phyloP scores from a whole-genome alignment of 2,329 filamentous ascomycete species.

The Alternaria panax region DNA sequence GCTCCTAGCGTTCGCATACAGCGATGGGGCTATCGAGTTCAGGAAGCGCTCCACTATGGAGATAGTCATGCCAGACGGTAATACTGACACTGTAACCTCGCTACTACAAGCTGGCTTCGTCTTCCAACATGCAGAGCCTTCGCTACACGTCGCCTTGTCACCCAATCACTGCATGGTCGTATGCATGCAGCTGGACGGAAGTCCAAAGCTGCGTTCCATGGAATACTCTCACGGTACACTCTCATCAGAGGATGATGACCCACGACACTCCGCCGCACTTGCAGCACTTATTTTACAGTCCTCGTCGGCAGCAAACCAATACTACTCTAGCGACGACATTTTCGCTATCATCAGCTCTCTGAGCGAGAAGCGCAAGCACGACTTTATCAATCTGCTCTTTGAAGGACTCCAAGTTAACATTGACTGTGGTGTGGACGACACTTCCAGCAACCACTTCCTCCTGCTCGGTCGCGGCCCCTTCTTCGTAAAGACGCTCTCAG shows the following conservation, averaged over 20 bases:
- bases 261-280: constrained; percentile 49
- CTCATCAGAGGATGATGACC: constrained; percentile 38
- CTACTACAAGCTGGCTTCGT: constrained; percentile 80
- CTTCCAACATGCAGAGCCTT: constrained; percentile 70
- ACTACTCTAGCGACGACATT: constrained; percentile 59
- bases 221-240: constrained; percentile 50
- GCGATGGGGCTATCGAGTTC: constrained; percentile 82
- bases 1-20: constrained; percentile 74
- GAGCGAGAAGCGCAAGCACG: constrained; percentile 35
- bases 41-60: constrained; percentile 78
- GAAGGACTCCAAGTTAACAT: constrained; percentile 62
- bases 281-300: constrained; percentile 54
- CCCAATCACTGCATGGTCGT: constrained; percentile 58
- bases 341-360: constrained; percentile 51
- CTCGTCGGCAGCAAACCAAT: constrained; percentile 53
- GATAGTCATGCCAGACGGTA: constrained; percentile 69
- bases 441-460: constrained; percentile 57
- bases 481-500: constrained; percentile 78
- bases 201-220: constrained; percentile 52
- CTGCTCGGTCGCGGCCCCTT: constrained; percentile 64
- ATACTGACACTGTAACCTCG: constrained; percentile 70
- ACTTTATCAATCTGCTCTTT: constrained; percentile 71
- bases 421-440: constrained; percentile 82
- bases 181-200: constrained; percentile 54
- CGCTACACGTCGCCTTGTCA: constrained; percentile 55